Percentiles rank a stretch among this genome's conserved stretches.
Conservation (phyloP, 257 asterid genomes). For the Euphrasia confusa region DNA sequence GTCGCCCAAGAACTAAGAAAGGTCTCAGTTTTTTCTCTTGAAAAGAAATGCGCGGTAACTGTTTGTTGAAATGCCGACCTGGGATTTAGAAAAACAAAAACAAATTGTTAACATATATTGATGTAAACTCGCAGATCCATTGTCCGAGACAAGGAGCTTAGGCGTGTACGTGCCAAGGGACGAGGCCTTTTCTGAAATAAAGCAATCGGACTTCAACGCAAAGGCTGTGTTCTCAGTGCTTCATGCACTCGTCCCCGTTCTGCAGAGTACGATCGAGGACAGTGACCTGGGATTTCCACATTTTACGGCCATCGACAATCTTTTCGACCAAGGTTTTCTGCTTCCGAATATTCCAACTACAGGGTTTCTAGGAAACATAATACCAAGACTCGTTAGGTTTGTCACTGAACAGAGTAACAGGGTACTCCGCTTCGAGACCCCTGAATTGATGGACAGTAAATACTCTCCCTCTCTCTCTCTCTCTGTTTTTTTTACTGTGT, state of each 20-base stretch:
- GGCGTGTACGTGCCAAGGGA: slow-evolving; percentile 60
- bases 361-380: slow-evolving; percentile 11
- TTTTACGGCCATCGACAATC: slow-evolving; percentile 54
- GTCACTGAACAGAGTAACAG: slow-evolving; percentile 21
- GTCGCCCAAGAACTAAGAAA: slow-evolving; percentile 40
- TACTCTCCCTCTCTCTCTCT: background rate
- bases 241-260: slow-evolving; percentile 39
- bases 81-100: too few relatives aligned
- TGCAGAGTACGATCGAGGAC: slow-evolving; percentile 25
- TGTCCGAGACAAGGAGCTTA: slow-evolving; percentile 39
- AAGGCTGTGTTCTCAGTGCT: slow-evolving; percentile 40
- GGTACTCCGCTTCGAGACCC: slow-evolving; percentile 50
- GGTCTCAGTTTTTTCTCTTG: slow-evolving; percentile 43
- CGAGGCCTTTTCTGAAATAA: slow-evolving; percentile 56
- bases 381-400: slow-evolving; percentile 46
- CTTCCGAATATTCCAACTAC: slow-evolving; percentile 26
- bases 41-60: background rate
- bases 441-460: slow-evolving; percentile 47
- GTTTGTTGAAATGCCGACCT: slow-evolving; percentile 14
- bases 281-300: slow-evolving; percentile 33
- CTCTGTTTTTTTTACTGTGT: background rate
- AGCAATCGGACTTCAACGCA: slow-evolving; percentile 35
- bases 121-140: slow-evolving; percentile 39
- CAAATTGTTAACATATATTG: too few relatives aligned
- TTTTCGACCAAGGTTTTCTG: slow-evolving; percentile 46